Base-by-base conservation (phyloP, 2,329 filamentous ascomycete species). In the Periconia digitata region DNA sequence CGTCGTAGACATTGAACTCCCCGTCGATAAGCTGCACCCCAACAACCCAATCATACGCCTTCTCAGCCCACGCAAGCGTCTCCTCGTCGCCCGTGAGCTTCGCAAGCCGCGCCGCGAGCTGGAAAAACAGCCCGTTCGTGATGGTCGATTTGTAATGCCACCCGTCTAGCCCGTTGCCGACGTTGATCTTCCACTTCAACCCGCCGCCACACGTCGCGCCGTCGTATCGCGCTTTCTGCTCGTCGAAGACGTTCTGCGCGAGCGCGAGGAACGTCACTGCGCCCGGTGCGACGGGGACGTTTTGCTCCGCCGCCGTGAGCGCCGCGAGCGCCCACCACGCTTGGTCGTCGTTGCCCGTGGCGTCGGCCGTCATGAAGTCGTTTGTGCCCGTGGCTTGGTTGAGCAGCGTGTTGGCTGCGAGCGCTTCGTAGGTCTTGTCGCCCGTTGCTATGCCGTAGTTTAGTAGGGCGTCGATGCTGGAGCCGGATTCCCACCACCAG, bases 81-180 rank as follows among this genome's bases (percentile, higher is more conserved):
- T 64, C 60, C 1, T 77, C 67, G 59, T 87, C 84, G 8, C 79
- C 80, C 0, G 84, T 87, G 40, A 80, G 81, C 37, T 84, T 79
- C 4, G 84, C 86, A 10, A 92, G 77, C 6, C 89, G 84, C 0
- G 89, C 87, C 1, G 87, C 85, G 27, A 95, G 78, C 66, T 92
- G 86, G 72, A 94, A 91, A 68, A 95, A 85, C 4, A 85, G 83
- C 16, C 87, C 89, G 67, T 92, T 92, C 47, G 85, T 84, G 56
- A 91, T 82, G 16, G 84, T 79, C 72, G 92, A 91, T 70, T 90
- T 92, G 79, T 95, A 92, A 59, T 83, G 78, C 64, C 89, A 85
- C 8, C 90, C 90, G 54, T 85, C 85, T 29, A 44, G 51, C 3
- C 54, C 52, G 64, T 94, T 91, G 55, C 79, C 81, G 1, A 79